Evolutionary conservation across 352 stramenopile genomes (phyloP), one percentile per base, ranked within the genome.

Genomic region (Globisporangium acanthophoron): DNA sequence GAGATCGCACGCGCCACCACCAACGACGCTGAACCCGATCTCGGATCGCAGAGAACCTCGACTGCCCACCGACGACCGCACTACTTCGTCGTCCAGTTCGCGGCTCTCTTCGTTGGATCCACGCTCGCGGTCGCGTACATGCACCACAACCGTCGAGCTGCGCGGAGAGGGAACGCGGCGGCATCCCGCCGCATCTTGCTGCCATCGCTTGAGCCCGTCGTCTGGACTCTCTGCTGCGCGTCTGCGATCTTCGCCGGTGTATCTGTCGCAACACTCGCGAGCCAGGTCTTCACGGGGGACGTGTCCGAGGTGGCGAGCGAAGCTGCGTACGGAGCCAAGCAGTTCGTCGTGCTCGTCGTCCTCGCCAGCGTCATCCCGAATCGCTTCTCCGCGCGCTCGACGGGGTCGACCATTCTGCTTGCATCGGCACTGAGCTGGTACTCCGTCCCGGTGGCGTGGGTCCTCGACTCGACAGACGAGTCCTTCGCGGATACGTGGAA

Each of bases 201-300:
- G 31, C 80, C 80, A 4, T 75, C 78, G 9, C 88, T 89, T 54
- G 80, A 87, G 61, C 80, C 80, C 0, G 54, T 89, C 31, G 59
- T 91, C 5, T 85, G 74, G 76, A 58, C 84, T 9, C 66, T 91
- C 2, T 65, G 64, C 1, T 52, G 18, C 12, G 62, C 66, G 12
- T 73, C 78, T 5, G 71, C 62, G 4, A 41, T 56, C 0, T 87
- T 85, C 69, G 66, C 66, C 11, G 16, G 63, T 2, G 76, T 67
- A 44, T 70, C 74, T 16, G 53, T 59, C 45, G 53, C 56, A 0
- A 69, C 71, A 44, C 50, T 80, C 27, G 50, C 58, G 33, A 58
- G 61, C 12, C 57, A 71, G 16, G 71, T 74, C 60, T 76, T 66
- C 62, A 56, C 24, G 47, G 58, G 52, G 15, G 66, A 68, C 7